Conservation (phyloP, 345 rosid genomes). For the Gossypium bickii region DNA sequence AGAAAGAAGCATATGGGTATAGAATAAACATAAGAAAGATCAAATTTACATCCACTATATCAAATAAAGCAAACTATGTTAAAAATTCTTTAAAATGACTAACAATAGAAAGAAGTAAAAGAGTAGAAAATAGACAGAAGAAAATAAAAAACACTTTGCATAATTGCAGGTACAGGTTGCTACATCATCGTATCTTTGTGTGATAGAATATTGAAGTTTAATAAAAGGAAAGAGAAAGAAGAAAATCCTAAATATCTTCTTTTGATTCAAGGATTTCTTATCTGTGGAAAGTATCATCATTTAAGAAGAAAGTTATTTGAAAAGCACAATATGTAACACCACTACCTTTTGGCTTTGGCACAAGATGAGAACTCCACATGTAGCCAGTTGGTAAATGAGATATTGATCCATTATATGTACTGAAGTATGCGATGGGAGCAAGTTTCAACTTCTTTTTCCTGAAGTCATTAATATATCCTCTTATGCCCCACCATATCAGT, state of each 20-base stretch:
- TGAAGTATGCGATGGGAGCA: constrained; percentile 88
- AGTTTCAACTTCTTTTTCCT: constrained; percentile 82
- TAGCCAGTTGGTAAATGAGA: constrained; percentile 96
- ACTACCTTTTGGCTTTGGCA: constrained; percentile 94
- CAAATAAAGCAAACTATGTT: background rate
- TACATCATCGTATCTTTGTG: background rate
- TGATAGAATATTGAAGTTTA: background rate
- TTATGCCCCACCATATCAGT: constrained; percentile 96
- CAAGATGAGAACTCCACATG: constrained; percentile 97
- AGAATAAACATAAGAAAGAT: background rate
- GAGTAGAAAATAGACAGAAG: background rate
- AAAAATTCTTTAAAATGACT: background rate
- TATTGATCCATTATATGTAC: constrained; percentile 89
- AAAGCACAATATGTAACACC: background rate
- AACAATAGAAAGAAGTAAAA: background rate
- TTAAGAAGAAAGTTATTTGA: background rate
- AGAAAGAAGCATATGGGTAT: constrained; percentile 1
- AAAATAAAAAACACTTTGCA: background rate
- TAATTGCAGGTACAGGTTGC: background rate
- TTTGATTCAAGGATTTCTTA: background rate
- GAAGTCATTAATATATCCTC: constrained; percentile 88
- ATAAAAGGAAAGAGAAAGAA: background rate
- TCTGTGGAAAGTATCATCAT: background rate
- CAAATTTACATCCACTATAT: background rate
- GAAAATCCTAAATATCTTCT: background rate